Evolutionary conservation across 768 basidiomycete species (phyloP).

Genomic region (Mycena vitilis): DNA sequence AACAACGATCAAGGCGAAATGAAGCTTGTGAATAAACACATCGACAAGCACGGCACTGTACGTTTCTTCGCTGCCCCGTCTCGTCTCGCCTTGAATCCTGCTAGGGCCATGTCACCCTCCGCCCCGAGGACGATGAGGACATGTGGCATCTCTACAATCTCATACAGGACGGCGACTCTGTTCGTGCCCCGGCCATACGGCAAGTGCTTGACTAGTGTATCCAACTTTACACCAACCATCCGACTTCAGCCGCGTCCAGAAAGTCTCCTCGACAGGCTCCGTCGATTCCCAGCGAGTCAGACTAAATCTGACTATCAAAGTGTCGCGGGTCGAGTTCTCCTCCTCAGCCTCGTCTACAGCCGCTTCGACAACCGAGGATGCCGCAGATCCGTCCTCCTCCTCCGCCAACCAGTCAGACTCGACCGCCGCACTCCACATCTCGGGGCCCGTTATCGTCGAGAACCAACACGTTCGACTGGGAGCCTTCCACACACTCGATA

Average conservation of each 20-base stretch:
- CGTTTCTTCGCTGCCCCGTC: constrained; percentile 40
- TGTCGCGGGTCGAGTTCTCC: constrained; percentile 84
- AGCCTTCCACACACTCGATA: constrained; percentile 93
- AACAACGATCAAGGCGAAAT: constrained; percentile 52
- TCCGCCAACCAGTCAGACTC: constrained; percentile 45
- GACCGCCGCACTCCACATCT: constrained; percentile 81
- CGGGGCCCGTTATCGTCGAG: constrained; percentile 87
- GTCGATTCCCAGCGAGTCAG: constrained; percentile 91
- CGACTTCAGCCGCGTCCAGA: constrained; percentile 82
- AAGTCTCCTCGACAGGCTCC: constrained; percentile 91
- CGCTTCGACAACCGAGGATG: constrained; percentile 58
- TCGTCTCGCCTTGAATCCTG: constrained; percentile 33
- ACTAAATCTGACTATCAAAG: constrained; percentile 85
- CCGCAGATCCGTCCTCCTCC: constrained; percentile 50
- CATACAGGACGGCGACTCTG: constrained; percentile 88
- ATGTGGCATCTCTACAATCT: constrained; percentile 99
- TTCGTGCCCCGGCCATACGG: constrained; percentile 89
- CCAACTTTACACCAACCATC: constrained; percentile 2
- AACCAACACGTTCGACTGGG: constrained; percentile 92
- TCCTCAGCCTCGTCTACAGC: constrained; percentile 59
- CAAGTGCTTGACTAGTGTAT: constrained; percentile 44
- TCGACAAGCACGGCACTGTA: constrained; percentile 89
- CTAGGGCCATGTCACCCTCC: constrained; percentile 93
- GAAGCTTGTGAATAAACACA: constrained; percentile 86
- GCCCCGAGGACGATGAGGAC: constrained; percentile 98